A percentile compares a stretch with the other conserved stretches of the same genome.
Evolutionary conservation across 2,329 filamentous ascomycete genomes (phyloP).

Genomic region (Cladosporium cucumerinum): DNA sequence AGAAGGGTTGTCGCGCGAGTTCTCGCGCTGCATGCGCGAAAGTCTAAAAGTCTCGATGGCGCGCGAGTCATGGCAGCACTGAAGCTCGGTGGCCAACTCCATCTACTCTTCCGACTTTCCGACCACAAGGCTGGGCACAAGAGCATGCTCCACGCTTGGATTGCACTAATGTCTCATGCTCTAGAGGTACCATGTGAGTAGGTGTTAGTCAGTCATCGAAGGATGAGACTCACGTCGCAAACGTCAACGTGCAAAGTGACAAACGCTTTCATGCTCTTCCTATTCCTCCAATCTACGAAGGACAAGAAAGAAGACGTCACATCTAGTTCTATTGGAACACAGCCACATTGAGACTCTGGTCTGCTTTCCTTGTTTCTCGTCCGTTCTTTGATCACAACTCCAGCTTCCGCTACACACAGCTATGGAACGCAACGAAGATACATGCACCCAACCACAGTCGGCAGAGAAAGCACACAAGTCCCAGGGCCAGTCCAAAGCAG

Average conservation of each 20-base stretch:
- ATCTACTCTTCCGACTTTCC: not conserved
- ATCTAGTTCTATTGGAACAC: too few species aligned
- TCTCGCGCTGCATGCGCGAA: not conserved
- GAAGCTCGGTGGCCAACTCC: not conserved
- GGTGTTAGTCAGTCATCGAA: not conserved
- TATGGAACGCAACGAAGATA: not conserved
- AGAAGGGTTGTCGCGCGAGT: not conserved
- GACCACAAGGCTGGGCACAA: not conserved
- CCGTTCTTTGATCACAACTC: not conserved
- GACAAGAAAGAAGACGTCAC: too few species aligned
- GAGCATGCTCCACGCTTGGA: not conserved
- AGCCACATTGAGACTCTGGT: too few species aligned
- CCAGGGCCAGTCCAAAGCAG: not conserved
- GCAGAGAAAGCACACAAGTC: not conserved
- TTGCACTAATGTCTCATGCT: not conserved
- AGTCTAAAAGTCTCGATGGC: not conserved
- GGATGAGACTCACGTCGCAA: not conserved
- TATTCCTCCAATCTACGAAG: too few species aligned
- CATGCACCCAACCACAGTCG: not conserved
- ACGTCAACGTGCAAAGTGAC: not conserved
- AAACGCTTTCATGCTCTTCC: too few species aligned
- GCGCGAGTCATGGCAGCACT: conserved; percentile 1
- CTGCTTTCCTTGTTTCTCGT: too few species aligned
- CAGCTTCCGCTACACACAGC: not conserved
- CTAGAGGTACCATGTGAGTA: not conserved